A percentile compares a stretch with the other conserved stretches of the same genome.
phyloP scores from a whole-genome alignment of 2,329 filamentous ascomycete species.

The Scorias spongiosa region DNA sequence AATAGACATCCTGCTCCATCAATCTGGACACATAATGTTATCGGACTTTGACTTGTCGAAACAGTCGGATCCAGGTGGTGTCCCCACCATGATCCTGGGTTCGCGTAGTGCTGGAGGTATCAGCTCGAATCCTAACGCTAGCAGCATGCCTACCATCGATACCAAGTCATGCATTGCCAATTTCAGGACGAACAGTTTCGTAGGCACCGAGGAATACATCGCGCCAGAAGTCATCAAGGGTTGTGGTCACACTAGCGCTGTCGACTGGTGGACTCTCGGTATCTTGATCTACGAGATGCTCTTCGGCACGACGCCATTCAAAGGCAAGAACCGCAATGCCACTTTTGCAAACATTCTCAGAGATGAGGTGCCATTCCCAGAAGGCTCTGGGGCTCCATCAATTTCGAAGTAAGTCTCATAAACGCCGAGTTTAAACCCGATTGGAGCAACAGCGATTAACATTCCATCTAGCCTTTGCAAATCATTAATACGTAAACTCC shows the following conservation, averaged over 20 bases:
- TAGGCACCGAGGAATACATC: slow-evolving; percentile 97
- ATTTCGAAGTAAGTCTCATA: slow-evolving; percentile 66
- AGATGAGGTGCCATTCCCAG: slow-evolving; percentile 91
- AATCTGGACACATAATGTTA: slow-evolving; percentile 99
- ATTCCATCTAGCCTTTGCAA: slow-evolving; percentile 65
- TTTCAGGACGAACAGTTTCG: slow-evolving; percentile 96
- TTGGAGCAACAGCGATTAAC: too few relatives aligned
- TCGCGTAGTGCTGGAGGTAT: slow-evolving; percentile 55
- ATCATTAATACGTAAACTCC: slow-evolving; percentile 82
- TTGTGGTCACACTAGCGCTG: slow-evolving; percentile 92
- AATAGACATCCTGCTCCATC: slow-evolving; percentile 85
- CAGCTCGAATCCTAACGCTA: slow-evolving; percentile 43
- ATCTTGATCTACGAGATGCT: slow-evolving; percentile 99
- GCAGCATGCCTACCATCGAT: slow-evolving; percentile 87
- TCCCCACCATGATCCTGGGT: slow-evolving; percentile 92
- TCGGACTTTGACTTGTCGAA: slow-evolving; percentile 98
- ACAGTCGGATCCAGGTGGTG: slow-evolving; percentile 88
- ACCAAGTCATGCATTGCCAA: slow-evolving; percentile 97
- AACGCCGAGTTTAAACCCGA: not conserved
- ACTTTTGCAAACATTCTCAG: slow-evolving; percentile 95
- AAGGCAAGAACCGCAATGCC: slow-evolving; percentile 95
- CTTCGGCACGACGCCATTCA: slow-evolving; percentile 96
- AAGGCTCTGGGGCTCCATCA: slow-evolving; percentile 67
- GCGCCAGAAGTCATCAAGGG: slow-evolving; percentile 98
- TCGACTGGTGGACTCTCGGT: slow-evolving; percentile 98